Percentiles rank a stretch among this genome's conserved stretches.
These are phyloP conservation scores for Aspergillus awamori DNA, from an alignment of 2,329 filamentous ascomycete species.

Conservation along the genomic window DNA sequence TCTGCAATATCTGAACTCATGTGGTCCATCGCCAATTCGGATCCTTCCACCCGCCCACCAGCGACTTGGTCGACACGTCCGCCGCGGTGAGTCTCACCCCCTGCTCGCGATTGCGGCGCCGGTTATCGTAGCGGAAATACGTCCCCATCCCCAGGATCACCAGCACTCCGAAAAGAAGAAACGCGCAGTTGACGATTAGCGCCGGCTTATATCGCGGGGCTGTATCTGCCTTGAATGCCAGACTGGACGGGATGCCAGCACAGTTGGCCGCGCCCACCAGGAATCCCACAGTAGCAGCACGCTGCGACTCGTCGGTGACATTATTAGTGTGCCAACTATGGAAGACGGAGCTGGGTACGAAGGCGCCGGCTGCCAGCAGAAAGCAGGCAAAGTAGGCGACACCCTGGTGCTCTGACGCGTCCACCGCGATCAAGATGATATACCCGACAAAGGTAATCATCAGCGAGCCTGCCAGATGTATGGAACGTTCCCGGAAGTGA, in stretches of 20 bases:
- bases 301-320: conserved; percentile 10
- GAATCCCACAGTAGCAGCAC: conserved; percentile 16
- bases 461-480: conserved; percentile 19
- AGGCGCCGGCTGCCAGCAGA: conserved; percentile 13
- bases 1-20: not conserved
- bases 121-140: conserved; percentile 17
- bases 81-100: conserved; percentile 13
- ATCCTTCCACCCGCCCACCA: conserved; percentile 15
- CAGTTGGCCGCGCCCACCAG: conserved; percentile 19
- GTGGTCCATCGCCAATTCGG: conserved; percentile 19
- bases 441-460: conserved; percentile 20
- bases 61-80: conserved; percentile 12
- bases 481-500: conserved; percentile 24
- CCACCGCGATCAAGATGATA: conserved; percentile 17
- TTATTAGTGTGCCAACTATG: conserved; percentile 21
- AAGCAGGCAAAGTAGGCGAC: conserved; percentile 21
- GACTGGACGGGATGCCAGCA: conserved; percentile 17
- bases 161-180: conserved; percentile 9
- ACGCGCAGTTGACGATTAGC: conserved; percentile 16
- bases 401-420: conserved; percentile 10
- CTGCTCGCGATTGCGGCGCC: conserved; percentile 10
- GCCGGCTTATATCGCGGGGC: conserved; percentile 15
- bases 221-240: conserved; percentile 16
- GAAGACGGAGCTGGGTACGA: conserved; percentile 15
- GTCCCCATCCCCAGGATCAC: conserved; percentile 13